Evolutionary conservation across 352 stramenopile species (phyloP).

Genomic region (Phytophthora idaei): DNA sequence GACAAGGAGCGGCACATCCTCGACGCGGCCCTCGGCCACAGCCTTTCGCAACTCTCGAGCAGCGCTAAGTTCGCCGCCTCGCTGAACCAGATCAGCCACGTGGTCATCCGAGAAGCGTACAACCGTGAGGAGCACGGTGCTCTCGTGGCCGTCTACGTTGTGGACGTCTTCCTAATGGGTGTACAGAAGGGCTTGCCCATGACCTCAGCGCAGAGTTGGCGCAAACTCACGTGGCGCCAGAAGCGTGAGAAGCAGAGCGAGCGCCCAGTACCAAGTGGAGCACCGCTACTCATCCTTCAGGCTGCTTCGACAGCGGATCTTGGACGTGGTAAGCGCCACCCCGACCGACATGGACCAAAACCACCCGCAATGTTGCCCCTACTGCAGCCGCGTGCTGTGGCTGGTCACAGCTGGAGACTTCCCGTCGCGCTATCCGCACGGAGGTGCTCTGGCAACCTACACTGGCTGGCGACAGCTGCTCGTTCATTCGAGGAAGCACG

Average conservation of each 20-base stretch:
- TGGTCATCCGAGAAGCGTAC: conserved; percentile 44
- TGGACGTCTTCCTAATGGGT: conserved; percentile 48
- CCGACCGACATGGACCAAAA: conserved; percentile 19
- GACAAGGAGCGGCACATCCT: conserved; percentile 16
- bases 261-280: conserved; percentile 42
- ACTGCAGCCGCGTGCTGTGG: conserved; percentile 55
- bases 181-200: conserved; percentile 56
- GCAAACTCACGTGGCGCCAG: conserved; percentile 2
- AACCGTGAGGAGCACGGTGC: conserved; percentile 36
- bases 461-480: conserved; percentile 29
- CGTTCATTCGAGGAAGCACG: conserved; percentile 30
- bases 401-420: conserved; percentile 45
- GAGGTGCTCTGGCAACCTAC: conserved; percentile 24
- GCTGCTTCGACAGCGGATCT: conserved; percentile 42
- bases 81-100: conserved; percentile 64
- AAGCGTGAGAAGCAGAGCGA: conserved; percentile 9
- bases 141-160: conserved; percentile 47
- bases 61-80: conserved; percentile 51
- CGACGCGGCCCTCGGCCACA: conserved; percentile 11
- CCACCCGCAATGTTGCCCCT: conserved; percentile 55
- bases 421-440: conserved; percentile 46
- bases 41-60: conserved; percentile 54
- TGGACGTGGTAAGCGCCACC: conserved; percentile 19
- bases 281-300: conserved; percentile 65
- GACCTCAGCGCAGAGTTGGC: background rate